Conservation (phyloP, 2,329 filamentous ascomycete genomes). For the Sphaerulina vaccinii region DNA sequence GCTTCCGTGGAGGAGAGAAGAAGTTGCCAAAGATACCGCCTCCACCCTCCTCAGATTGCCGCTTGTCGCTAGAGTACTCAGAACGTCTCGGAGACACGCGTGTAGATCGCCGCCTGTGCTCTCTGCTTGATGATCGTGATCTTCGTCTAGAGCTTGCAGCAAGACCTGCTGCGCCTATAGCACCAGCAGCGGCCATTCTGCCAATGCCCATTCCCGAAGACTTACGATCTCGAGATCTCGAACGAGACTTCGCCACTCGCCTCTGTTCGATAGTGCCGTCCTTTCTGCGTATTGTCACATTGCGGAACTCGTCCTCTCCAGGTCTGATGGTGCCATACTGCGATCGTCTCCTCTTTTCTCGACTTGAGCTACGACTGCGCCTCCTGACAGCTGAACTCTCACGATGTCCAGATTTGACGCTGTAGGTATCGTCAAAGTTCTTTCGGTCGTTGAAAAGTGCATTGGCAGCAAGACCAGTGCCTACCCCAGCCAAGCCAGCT, state of each 20-base stretch:
- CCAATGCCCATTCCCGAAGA: conserved; percentile 16
- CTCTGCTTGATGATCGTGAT: conserved; percentile 29
- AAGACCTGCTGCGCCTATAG: conserved; percentile 27
- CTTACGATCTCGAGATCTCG: conserved; percentile 38
- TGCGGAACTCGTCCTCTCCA: conserved; percentile 20
- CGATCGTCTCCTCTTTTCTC: conserved; percentile 34
- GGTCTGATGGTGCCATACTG: conserved; percentile 29
- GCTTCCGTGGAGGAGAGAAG: conserved; percentile 33
- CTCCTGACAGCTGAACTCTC: conserved; percentile 37
- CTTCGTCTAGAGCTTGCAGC: conserved; percentile 22
- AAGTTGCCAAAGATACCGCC: conserved; percentile 30
- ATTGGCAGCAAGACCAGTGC: conserved; percentile 46
- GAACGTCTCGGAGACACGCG: conserved; percentile 14
- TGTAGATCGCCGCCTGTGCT: conserved; percentile 9
- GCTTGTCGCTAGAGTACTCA: conserved; percentile 17
- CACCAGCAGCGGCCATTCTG: conserved; percentile 29
- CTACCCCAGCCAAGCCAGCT: conserved; percentile 53
- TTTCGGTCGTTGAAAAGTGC: conserved; percentile 52
- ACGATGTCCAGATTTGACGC: conserved; percentile 54
- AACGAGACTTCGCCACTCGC: conserved; percentile 27
- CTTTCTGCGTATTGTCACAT: conserved; percentile 32
- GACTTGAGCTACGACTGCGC: conserved; percentile 35
- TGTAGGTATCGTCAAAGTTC: conserved; percentile 62
- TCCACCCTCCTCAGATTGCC: conserved; percentile 24
- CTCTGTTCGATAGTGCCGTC: conserved; percentile 35